Evolutionary conservation across 1,139 yeast species (phyloP), one percentile per base, ranked within the genome.

Genomic region (Arxiozyma slooffiae): DNA sequence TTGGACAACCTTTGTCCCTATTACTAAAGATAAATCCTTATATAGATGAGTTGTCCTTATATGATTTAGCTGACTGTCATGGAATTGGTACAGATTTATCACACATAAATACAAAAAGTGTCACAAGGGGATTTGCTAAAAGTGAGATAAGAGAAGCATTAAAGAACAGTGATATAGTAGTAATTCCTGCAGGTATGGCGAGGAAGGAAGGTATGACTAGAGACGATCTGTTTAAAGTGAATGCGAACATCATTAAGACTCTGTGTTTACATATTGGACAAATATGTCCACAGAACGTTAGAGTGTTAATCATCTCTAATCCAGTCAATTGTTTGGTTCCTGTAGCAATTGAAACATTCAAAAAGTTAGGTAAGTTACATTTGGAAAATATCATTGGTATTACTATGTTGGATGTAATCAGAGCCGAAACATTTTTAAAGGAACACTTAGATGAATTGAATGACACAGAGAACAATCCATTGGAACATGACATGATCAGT

Each of bases 131-230:
- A 26, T 78, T 74, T 66, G 84, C 79, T 60, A 71, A 70, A 50
- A 66, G 69, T 21, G 78, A 81, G 37, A 68, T 80, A 46, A 68
- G 61, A 16, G 63, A 67, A 18, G 85, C 88, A 0, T 71, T 83
- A 55, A 67, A 64, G 41, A 80, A 76, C 18, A 68, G 85, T 3
- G 78, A 81, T 53, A 68, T 83, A 54, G 87, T 82, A 26, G 70
- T 82, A 42, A 81, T 82, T 50, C 88, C 89, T n/a, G 89, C 89
- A n/a, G 90, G 90, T 50, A 82, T 83, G 17, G 88, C 89, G 48
- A 76, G 90, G 67, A 82, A 82, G 63, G 88, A 89, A 16, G 89
- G 89, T 21, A 82, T 83, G 88, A 80, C 88, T 30, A 75, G 90
- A 64, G 87, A 83, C 55, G 89, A 83, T 66, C 73, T 83, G 60